Evolutionary conservation across 2,329 filamentous ascomycete species (phyloP).

Genomic region (Fusarium torreyae): DNA sequence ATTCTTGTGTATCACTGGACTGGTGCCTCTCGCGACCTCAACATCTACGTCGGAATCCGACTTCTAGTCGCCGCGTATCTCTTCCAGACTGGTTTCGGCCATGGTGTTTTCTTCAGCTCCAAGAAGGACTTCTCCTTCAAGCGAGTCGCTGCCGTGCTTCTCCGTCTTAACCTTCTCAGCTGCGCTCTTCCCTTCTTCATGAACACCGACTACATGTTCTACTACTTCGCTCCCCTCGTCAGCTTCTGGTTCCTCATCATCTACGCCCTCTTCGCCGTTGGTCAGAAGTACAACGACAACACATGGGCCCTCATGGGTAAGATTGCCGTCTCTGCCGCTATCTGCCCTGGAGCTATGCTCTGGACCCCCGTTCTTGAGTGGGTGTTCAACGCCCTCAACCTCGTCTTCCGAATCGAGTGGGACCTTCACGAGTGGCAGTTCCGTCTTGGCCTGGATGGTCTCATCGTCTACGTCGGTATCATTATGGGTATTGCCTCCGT

Average conservation of each 20-base stretch:
- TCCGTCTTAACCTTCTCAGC: constrained; percentile 71
- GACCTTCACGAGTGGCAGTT: constrained; percentile 64
- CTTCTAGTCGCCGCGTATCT: constrained; percentile 72
- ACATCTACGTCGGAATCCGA: constrained; percentile 69
- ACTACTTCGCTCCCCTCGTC: constrained; percentile 71
- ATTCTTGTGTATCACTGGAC: constrained; percentile 69
- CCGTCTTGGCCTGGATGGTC: constrained; percentile 66
- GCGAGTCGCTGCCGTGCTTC: constrained; percentile 65
- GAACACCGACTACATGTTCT: constrained; percentile 65
- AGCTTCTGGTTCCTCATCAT: constrained; percentile 75
- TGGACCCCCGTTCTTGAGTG: constrained; percentile 40
- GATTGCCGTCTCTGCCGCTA: constrained; percentile 60
- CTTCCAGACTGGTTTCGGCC: constrained; percentile 74
- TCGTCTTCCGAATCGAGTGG: constrained; percentile 64
- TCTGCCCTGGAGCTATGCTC: constrained; percentile 52
- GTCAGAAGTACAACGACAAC: constrained; percentile 60
- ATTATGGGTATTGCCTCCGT: constrained; percentile 54
- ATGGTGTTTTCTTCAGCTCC: constrained; percentile 70
- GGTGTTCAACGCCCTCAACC: constrained; percentile 51
- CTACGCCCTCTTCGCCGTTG: constrained; percentile 65
- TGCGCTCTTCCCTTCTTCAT: constrained; percentile 69
- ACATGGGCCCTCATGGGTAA: constrained; percentile 63
- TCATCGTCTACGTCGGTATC: constrained; percentile 71
- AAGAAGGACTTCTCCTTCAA: constrained; percentile 70
- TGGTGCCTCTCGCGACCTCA: constrained; percentile 61